Evolutionary conservation across 179 eudicot species (phyloP).

Genomic region (Spergularia azorica): DNA sequence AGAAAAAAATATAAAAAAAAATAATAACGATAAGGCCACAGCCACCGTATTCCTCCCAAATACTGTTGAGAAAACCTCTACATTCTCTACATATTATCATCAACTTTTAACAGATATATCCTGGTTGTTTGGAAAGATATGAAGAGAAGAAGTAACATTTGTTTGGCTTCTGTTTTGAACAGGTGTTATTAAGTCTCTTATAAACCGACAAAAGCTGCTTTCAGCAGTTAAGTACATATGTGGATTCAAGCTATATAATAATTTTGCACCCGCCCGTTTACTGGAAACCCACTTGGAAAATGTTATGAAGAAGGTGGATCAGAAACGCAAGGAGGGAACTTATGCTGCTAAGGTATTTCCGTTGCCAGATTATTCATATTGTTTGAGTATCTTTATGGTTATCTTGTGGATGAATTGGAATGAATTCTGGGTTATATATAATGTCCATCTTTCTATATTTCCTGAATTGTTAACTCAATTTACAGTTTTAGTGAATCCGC

Average conservation of each 20-base stretch:
- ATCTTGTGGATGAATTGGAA: too few relatives aligned
- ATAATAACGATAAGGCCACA: not conserved
- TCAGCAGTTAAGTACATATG: constrained; percentile 37
- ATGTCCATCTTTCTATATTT: too few relatives aligned
- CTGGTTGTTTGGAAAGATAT: not conserved
- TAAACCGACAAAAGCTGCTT: constrained; percentile 27
- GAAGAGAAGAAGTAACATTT: not conserved
- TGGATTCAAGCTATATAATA: constrained; percentile 31
- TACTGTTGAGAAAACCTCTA: not conserved
- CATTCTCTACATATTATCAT: not conserved
- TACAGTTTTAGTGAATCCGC: too few relatives aligned
- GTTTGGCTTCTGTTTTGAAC: constrained; percentile 8
- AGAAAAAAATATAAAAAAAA: not conserved
- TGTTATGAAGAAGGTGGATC: constrained; percentile 22
- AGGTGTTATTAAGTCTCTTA: constrained; percentile 37
- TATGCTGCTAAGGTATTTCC: constrained; percentile 26
- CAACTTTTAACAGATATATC: not conserved
- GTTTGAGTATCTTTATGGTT: too few relatives aligned
- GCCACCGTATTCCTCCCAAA: not conserved
- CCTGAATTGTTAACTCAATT: too few relatives aligned
- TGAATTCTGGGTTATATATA: too few relatives aligned
- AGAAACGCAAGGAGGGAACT: constrained; percentile 17
- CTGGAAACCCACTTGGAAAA: constrained; percentile 30
- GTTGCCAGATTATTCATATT: too few relatives aligned
- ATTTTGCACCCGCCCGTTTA: constrained; percentile 37